Evolutionary conservation across 2,329 filamentous ascomycete species (phyloP).

Genomic region (Neocucurbitaria cava): DNA sequence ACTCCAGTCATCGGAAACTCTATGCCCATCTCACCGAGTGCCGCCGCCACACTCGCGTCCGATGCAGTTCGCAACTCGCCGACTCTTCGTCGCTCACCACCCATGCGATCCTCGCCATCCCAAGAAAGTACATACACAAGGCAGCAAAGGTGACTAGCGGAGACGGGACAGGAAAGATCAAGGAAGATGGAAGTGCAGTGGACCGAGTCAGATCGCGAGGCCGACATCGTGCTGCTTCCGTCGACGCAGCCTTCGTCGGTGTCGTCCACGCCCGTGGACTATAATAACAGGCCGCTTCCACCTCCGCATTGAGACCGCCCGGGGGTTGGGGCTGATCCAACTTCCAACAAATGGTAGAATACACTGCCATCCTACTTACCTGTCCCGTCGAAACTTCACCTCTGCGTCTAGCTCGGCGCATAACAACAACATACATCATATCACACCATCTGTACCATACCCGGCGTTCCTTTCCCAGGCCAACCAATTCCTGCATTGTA

Average conservation of each 20-base stretch:
- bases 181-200: constrained; percentile 48
- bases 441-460: background rate
- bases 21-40: constrained; percentile 37
- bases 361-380: background rate
- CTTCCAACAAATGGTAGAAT: too few species aligned
- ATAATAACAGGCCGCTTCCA: constrained; percentile 1
- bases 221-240: constrained; percentile 42
- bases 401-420: background rate
- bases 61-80: constrained; percentile 38
- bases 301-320: background rate
- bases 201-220: constrained; percentile 42
- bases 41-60: constrained; percentile 36
- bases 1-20: constrained; percentile 33
- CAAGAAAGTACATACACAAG: constrained; percentile 34
- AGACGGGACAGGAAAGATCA: constrained; percentile 40
- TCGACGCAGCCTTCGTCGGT: constrained; percentile 35
- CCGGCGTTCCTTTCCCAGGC: background rate
- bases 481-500: constrained; percentile 5
- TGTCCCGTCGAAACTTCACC: background rate
- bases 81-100: constrained; percentile 40
- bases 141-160: constrained; percentile 41
- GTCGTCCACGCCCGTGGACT: constrained; percentile 31
- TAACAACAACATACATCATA: background rate
- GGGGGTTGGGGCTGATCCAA: too few species aligned
- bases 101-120: constrained; percentile 34